phyloP scores from a whole-genome alignment of 345 rosid species.

The Aegle marmelos region DNA sequence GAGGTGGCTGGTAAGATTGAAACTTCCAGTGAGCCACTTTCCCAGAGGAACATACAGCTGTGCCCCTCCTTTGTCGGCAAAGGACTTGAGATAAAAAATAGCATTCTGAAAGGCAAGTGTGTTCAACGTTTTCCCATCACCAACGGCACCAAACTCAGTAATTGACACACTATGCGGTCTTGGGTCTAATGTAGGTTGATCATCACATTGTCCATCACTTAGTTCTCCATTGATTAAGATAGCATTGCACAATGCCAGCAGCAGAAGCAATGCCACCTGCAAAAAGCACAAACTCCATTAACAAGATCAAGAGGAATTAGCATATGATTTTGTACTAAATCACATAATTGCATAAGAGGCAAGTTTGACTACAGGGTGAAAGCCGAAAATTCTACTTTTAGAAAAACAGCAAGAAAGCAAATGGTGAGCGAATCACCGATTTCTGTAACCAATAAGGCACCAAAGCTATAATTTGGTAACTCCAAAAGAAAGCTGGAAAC shows the following conservation, averaged over 20 bases:
- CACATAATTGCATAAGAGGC: background rate
- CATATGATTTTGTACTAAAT: background rate
- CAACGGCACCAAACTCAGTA: slow-evolving; percentile 89
- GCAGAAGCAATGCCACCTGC: slow-evolving; percentile 80
- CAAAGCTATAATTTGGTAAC: slow-evolving; percentile 11
- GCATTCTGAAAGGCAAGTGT: slow-evolving; percentile 93
- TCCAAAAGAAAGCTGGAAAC: slow-evolving; percentile 19
- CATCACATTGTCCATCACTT: slow-evolving; percentile 44
- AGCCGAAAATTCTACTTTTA: background rate
- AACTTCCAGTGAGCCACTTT: slow-evolving; percentile 88
- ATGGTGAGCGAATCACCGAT: background rate
- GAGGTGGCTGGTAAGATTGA: slow-evolving; percentile 96
- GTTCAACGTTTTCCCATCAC: slow-evolving; percentile 76
- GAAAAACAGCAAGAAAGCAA: slow-evolving; percentile 1
- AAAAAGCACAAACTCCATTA: slow-evolving; percentile 1
- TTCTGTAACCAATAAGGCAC: slow-evolving; percentile 4
- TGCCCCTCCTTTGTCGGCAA: slow-evolving; percentile 97
- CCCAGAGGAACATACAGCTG: slow-evolving; percentile 92
- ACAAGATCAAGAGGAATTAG: background rate
- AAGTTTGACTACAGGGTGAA: background rate
- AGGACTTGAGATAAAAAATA: slow-evolving; percentile 88
- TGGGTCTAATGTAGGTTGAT: slow-evolving; percentile 47
- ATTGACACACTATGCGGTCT: slow-evolving; percentile 92
- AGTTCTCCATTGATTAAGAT: slow-evolving; percentile 33
- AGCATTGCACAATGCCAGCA: slow-evolving; percentile 68